Evolutionary conservation across 2,329 filamentous ascomycete genomes (phyloP).

Genomic region (Diplodia mutila): DNA sequence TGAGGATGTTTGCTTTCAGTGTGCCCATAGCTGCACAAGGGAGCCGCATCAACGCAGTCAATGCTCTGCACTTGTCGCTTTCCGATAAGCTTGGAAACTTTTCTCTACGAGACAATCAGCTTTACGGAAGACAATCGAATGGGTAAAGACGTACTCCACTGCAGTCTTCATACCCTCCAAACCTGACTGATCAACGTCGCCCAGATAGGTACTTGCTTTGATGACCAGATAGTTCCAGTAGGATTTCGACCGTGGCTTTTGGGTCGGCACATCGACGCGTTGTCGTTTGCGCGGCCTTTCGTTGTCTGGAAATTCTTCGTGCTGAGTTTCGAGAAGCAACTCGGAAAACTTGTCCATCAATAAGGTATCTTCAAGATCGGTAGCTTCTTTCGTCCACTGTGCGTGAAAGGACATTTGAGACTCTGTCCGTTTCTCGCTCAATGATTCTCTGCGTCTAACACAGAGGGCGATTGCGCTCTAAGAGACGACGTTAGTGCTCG

Average conservation of each 20-base stretch:
- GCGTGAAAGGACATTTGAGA: not conserved
- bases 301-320: conserved; percentile 15
- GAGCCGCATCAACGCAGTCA: conserved; percentile 15
- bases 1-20: conserved; percentile 1
- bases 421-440: not conserved
- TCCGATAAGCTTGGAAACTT: not conserved
- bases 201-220: not conserved
- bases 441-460: not conserved
- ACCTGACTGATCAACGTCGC: not conserved
- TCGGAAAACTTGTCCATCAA: conserved; percentile 9
- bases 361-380: not conserved
- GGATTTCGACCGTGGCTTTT: not conserved
- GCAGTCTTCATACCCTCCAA: not conserved
- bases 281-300: conserved; percentile 21
- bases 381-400: not conserved
- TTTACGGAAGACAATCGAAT: not conserved
- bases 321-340: not conserved
- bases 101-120: not conserved
- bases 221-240: conserved; percentile 1
- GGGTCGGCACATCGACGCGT: not conserved
- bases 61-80: not conserved
- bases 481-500: not conserved
- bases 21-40: conserved; percentile 22
- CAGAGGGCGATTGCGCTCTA: conserved; percentile 18
- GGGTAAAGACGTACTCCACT: not conserved